phyloP scores from a whole-genome alignment of 495 filamentous ascomycete genomes.

The Tuber brumale region DNA sequence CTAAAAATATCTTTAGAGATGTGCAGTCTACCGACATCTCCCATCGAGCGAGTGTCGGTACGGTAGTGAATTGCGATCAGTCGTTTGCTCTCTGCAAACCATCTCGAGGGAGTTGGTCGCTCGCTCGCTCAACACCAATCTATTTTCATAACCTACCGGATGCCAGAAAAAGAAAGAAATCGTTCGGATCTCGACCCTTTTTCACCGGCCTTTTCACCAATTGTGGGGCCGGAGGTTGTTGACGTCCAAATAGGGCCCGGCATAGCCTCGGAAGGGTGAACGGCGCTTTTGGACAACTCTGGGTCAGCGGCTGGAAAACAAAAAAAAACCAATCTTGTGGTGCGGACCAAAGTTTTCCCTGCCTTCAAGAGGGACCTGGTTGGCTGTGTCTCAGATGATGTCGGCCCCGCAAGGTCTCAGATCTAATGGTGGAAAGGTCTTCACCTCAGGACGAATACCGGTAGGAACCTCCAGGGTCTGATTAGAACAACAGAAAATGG shows the following conservation, averaged over 20 bases:
- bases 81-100: not conserved
- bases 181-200: not conserved
- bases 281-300: not conserved
- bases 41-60: not conserved
- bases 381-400: not conserved
- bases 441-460: not conserved
- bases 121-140: not conserved
- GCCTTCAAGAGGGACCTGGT: not conserved
- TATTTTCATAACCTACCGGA: not conserved
- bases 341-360: constrained; percentile 4
- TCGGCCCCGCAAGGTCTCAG: not conserved
- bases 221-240: not conserved
- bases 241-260: not conserved
- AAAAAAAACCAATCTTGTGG: not conserved
- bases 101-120: not conserved
- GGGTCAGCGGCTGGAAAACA: not conserved
- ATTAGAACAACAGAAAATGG: not conserved
- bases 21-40: not conserved
- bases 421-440: not conserved
- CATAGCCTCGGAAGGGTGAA: not conserved
- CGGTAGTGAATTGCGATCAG: not conserved
- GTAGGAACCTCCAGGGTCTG: not conserved
- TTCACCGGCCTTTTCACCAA: not conserved
- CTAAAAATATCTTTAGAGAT: constrained; percentile 6
- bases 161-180: not conserved